Evolutionary conservation across 2,329 filamentous ascomycete species (phyloP).

Genomic region (Venturia asperata): DNA sequence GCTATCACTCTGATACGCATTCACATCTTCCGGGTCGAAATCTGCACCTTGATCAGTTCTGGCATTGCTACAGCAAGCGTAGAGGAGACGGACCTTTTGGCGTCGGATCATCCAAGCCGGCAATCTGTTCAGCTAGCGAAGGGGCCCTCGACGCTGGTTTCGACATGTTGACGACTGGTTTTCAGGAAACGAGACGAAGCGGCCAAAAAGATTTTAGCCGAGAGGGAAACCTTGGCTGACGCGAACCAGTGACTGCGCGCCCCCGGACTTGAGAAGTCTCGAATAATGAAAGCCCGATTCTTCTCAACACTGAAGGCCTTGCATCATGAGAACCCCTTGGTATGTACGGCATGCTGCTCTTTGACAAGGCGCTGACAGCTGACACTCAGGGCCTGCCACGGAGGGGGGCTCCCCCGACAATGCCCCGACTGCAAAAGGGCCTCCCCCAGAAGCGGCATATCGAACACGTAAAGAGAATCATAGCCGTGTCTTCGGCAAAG

Average conservation of each 20-base stretch:
- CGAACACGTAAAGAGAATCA: conserved; percentile 77
- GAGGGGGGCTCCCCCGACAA: conserved; percentile 56
- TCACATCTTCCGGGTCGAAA: conserved; percentile 68
- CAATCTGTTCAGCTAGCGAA: conserved; percentile 53
- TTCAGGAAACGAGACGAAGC: not conserved
- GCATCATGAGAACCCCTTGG: conserved; percentile 82
- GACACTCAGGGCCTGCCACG: conserved; percentile 68
- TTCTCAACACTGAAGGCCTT: conserved; percentile 49
- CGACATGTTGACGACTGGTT: not conserved
- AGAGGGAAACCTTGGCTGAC: not conserved
- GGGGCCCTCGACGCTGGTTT: not conserved
- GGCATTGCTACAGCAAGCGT: not conserved
- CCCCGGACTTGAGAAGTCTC: not conserved
- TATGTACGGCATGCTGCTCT: conserved; percentile 32
- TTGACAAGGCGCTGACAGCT: not conserved
- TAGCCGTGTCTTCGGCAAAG: conserved; percentile 95
- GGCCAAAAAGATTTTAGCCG: not conserved
- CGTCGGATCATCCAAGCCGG: conserved; percentile 52
- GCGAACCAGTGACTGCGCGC: not conserved
- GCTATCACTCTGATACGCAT: conserved; percentile 49
- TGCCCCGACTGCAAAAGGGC: conserved; percentile 71
- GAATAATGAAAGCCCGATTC: conserved; percentile 36
- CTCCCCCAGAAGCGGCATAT: conserved; percentile 77
- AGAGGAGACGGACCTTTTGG: conserved; percentile 26
- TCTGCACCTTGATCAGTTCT: conserved; percentile 44